These are phyloP conservation scores for Neophaeococcomyces mojaviensis DNA, from an alignment of 2,329 filamentous ascomycete genomes.

Conservation along the genomic window DNA sequence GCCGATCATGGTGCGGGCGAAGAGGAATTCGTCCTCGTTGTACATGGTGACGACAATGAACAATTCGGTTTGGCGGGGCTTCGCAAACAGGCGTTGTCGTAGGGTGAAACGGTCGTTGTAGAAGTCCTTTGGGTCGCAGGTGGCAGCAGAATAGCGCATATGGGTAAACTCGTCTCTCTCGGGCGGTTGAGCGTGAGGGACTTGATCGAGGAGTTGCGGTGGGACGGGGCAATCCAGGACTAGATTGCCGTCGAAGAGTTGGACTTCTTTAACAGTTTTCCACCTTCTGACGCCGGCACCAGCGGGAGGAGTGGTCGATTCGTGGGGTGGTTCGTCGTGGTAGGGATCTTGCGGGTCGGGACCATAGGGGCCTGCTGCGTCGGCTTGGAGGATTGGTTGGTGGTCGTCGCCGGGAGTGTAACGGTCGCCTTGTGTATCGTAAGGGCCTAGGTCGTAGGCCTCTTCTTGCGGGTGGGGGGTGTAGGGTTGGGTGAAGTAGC, in stretches of 20 bases:
- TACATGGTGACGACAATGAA: conserved; percentile 99
- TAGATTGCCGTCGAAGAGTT: conserved; percentile 90
- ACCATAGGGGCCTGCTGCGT: conserved; percentile 55
- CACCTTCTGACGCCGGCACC: conserved; percentile 68
- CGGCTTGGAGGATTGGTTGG: conserved; percentile 60
- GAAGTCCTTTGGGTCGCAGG: conserved; percentile 85
- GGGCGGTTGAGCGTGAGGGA: conserved; percentile 68
- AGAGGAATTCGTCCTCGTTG: conserved; percentile 94
- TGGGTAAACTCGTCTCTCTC: conserved; percentile 76
- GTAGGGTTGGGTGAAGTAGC: conserved; percentile 78
- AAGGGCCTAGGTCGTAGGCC: conserved; percentile 35
- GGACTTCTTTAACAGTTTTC: conserved; percentile 99
- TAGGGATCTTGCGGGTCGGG: conserved; percentile 45
- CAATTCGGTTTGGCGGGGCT: conserved; percentile 83
- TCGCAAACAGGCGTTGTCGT: conserved; percentile 84
- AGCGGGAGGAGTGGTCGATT: conserved; percentile 37
- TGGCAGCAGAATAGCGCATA: conserved; percentile 86
- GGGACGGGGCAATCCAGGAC: conserved; percentile 95
- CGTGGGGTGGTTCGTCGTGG: conserved; percentile 22
- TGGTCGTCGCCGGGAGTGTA: conserved; percentile 51
- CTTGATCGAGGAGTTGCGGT: conserved; percentile 75
- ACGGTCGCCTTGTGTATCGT: conserved; percentile 42
- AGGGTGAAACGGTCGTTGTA: conserved; percentile 84
- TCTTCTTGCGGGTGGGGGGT: conserved; percentile 58
- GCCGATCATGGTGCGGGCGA: conserved; percentile 90